Evolutionary conservation across 345 rosid genomes (phyloP).

Genomic region (Brassica napus): DNA sequence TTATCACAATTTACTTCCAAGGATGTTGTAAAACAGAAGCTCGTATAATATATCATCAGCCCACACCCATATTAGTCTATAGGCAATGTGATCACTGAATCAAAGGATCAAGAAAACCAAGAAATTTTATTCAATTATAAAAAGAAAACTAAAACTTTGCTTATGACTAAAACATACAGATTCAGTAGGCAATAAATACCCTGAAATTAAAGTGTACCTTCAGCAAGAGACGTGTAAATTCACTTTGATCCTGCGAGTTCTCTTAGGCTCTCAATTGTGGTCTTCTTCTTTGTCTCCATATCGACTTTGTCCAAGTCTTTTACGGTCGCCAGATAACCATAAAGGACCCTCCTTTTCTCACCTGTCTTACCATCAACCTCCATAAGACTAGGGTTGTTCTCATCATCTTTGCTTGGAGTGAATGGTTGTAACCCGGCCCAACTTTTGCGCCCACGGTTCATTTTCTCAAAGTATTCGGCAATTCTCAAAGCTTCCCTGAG

Average conservation of each 20-base stretch:
- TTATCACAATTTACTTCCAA: neutral
- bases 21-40: slow-evolving; percentile 2
- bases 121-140: neutral
- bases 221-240: slow-evolving; percentile 34
- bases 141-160: slow-evolving; percentile 7
- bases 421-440: slow-evolving; percentile 66
- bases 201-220: slow-evolving; percentile 36
- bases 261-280: slow-evolving; percentile 64
- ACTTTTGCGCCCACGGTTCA: slow-evolving; percentile 69
- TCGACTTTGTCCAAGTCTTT: slow-evolving; percentile 78
- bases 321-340: slow-evolving; percentile 78
- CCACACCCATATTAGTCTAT: slow-evolving; percentile 18
- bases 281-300: slow-evolving; percentile 77
- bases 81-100: slow-evolving; percentile 23
- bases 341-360: slow-evolving; percentile 75
- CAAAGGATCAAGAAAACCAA: slow-evolving; percentile 21
- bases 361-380: slow-evolving; percentile 66
- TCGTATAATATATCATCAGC: slow-evolving; percentile 12
- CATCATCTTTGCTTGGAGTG: slow-evolving; percentile 72
- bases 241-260: slow-evolving; percentile 57
- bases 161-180: slow-evolving; percentile 16
- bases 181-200: slow-evolving; percentile 23
- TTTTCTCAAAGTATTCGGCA: slow-evolving; percentile 80
- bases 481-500: slow-evolving; percentile 73
- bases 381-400: slow-evolving; percentile 69